Evolutionary conservation across 192 early-diverging fungal genomes (phyloP), one percentile per base, ranked within the genome.

Genomic region (Diversispora eburnea): DNA sequence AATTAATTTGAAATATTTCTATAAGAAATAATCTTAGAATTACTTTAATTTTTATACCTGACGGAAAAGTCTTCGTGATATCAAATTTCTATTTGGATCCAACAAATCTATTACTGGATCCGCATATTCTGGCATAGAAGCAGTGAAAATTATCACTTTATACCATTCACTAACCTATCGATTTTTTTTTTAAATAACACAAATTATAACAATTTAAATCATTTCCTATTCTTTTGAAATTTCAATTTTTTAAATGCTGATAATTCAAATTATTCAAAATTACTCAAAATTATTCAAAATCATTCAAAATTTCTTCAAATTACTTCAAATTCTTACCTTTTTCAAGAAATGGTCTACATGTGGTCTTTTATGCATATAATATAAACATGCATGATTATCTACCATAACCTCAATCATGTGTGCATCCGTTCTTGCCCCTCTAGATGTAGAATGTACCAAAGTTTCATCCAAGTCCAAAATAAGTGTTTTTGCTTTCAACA

Each of bases 71-170:
- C 94, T 87, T 59, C 85, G 79, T 8, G 86, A 85, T 68, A 95
- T 87, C 19, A 94, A 68, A 10, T 78, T 90, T 20, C 86, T 79
- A 60, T 81, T 79, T 69, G 88, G 86, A 77, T 96, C 93, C 47
- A 96, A 75, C 87, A 89, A 92, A 76, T 96, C 94, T 70, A 96
- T 94, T 22, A 96, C 94, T 19, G 94, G 94, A 76, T 95, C 92
- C n/a, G 94, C 94, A 75, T 96, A 96, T 81, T 96, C 93, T 22
- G 91, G 80, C 90, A 96, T 92, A 10, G 90, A 91, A 9, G 94
- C 94, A 3, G 94, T 96, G 79, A 94, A 96, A 43, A 96, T 91
- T 9, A 95, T 91, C 20, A 96, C 85, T 61, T 92, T 91, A 83
- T 92, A 96, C 94, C 94, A 96, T 77, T 94, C 89, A 68, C 82